Evolutionary conservation across 2,329 filamentous ascomycete genomes (phyloP).

Genomic region (Phialocephala subalpina): DNA sequence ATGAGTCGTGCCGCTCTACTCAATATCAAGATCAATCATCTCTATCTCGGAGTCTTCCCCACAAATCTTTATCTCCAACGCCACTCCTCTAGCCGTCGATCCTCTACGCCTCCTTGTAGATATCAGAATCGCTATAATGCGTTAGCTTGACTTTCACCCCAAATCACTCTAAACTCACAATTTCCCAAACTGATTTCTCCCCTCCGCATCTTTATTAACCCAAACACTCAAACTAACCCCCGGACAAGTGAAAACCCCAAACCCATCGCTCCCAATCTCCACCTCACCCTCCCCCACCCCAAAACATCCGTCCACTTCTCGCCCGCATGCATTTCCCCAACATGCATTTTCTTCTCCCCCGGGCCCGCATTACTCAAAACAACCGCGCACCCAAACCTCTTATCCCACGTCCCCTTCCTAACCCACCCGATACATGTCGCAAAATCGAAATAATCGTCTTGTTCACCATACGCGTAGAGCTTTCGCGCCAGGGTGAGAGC

Average conservation of each 20-base stretch:
- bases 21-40: neutral
- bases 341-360: constrained; percentile 65
- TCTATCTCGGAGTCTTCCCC: neutral
- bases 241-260: constrained; percentile 62
- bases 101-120: constrained; percentile 33
- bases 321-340: constrained; percentile 63
- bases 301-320: constrained; percentile 72
- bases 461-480: constrained; percentile 71
- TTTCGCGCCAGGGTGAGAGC: constrained; percentile 68
- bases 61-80: neutral
- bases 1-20: neutral
- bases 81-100: neutral
- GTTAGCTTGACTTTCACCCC: constrained; percentile 26
- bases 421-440: constrained; percentile 67
- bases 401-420: constrained; percentile 56
- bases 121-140: constrained; percentile 36
- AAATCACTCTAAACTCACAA: constrained; percentile 41
- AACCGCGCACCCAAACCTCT: constrained; percentile 60
- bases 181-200: constrained; percentile 53
- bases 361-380: constrained; percentile 61
- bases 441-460: constrained; percentile 69
- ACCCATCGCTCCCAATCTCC: constrained; percentile 65
- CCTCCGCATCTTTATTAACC: constrained; percentile 63
- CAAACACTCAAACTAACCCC: constrained; percentile 67
- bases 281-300: constrained; percentile 62